Percentiles rank a stretch among this genome's conserved stretches.
phyloP scores from a whole-genome alignment of 2,329 filamentous ascomycete species.

The Aureobasidium sp. region DNA sequence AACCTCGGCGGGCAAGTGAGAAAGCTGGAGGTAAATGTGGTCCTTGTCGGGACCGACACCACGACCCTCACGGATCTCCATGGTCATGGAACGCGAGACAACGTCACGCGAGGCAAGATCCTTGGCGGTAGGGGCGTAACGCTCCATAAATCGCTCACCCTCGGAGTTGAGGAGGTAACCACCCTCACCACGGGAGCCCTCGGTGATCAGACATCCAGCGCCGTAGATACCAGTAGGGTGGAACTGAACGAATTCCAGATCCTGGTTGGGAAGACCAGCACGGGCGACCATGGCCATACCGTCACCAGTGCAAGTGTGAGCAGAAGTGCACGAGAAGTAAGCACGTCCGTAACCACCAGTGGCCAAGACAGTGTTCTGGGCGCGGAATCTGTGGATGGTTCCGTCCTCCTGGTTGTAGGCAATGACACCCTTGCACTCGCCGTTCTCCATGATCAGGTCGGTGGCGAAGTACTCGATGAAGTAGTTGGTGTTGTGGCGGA shows the following conservation, averaged over 20 bases:
- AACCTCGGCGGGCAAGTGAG: constrained; percentile 84
- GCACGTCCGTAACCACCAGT: constrained; percentile 96
- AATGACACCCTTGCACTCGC: constrained; percentile 68
- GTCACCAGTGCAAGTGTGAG: constrained; percentile 97
- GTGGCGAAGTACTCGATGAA: constrained; percentile 99
- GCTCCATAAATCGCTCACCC: constrained; percentile 99
- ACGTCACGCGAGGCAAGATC: constrained; percentile 95
- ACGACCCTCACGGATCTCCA: constrained; percentile 95
- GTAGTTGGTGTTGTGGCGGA: constrained; percentile 98
- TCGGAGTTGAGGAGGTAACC: constrained; percentile 96
- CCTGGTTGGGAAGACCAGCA: constrained; percentile 95
- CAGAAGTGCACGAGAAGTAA: constrained; percentile 97
- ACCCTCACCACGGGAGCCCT: constrained; percentile 95
- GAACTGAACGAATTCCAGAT: constrained; percentile 99
- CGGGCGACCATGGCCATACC: constrained; percentile 99
- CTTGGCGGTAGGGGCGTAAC: constrained; percentile 95
- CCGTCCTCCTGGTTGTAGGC: constrained; percentile 99
- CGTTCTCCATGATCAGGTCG: constrained; percentile 95
- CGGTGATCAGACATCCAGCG: constrained; percentile 93
- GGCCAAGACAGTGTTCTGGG: constrained; percentile 92
- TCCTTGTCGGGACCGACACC: constrained; percentile 97
- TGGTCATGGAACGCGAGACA: constrained; percentile 93
- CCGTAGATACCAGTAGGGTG: constrained; percentile 99
- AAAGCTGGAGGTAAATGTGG: constrained; percentile 96
- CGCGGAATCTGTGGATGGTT: constrained; percentile 91